These are phyloP conservation scores for Leishmania tropica DNA, from an alignment of 208 protist species.

Conservation along the genomic window DNA sequence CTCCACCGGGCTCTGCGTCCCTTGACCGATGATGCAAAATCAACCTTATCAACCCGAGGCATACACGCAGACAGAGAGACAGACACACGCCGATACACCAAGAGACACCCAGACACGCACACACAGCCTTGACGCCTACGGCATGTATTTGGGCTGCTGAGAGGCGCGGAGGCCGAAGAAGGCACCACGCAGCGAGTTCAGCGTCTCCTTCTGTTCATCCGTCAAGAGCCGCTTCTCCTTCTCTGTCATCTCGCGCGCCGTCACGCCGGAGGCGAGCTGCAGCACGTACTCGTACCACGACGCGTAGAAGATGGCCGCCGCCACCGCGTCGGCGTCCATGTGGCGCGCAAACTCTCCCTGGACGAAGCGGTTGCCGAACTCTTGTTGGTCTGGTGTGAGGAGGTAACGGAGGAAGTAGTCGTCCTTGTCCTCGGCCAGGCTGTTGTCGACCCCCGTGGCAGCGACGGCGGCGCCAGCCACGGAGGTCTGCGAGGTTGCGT, in stretches of 20 bases:
- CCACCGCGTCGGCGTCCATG: constrained; percentile 63
- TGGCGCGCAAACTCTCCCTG: constrained; percentile 78
- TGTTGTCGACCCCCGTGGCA: not conserved
- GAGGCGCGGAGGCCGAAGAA: constrained; percentile 40
- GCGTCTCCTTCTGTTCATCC: constrained; percentile 76
- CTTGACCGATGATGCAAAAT: not conserved
- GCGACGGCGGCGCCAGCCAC: not conserved
- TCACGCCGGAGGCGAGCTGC: constrained; percentile 76
- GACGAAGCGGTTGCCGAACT: constrained; percentile 89
- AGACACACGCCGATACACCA: not conserved
- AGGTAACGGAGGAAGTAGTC: constrained; percentile 58
- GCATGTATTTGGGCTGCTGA: constrained; percentile 39
- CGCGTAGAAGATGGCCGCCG: constrained; percentile 76
- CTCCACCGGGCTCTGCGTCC: not conserved
- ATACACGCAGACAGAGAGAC: not conserved
- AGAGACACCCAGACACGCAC: not conserved
- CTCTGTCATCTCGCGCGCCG: constrained; percentile 70
- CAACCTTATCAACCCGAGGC: not conserved
- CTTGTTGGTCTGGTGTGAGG: constrained; percentile 70
- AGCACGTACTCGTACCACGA: constrained; percentile 89
- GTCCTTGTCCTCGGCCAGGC: constrained; percentile 13
- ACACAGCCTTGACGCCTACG: constrained; percentile 10
- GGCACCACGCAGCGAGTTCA: constrained; percentile 62
- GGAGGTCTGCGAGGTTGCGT: not conserved
- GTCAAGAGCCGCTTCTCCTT: constrained; percentile 72